phyloP scores from a whole-genome alignment of 176 grass and related monocot species.

The Hsuehochloa calcarea region DNA sequence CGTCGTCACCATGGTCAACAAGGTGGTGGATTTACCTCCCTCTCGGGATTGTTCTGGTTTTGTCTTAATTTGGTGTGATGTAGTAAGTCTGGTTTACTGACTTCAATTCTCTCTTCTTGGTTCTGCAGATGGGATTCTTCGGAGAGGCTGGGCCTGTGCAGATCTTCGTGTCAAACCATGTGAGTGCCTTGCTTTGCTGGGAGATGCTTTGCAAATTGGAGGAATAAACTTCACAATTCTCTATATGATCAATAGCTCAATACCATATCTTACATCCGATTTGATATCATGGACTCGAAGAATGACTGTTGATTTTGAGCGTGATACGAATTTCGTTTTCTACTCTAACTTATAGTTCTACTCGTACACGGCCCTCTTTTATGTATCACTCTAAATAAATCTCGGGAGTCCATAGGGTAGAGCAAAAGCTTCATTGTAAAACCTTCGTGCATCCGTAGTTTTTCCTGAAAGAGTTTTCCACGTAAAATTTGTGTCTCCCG shows the following conservation, averaged over 20 bases:
- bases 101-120: neutral
- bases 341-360: no score
- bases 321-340: no score
- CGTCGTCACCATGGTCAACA: constrained; percentile 98
- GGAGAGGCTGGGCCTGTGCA: constrained; percentile 93
- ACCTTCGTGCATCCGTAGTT: no score
- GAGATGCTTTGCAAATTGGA: constrained; percentile 3
- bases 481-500: no score
- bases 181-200: constrained; percentile 43
- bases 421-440: no score
- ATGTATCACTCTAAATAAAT: no score
- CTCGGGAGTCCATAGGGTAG: no score
- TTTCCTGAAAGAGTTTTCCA: no score
- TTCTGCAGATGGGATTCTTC: constrained; percentile 95
- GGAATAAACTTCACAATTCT: constrained; percentile 7
- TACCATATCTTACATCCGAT: neutral
- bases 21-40: constrained; percentile 51
- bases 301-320: no score
- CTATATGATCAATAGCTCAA: neutral
- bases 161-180: constrained; percentile 98
- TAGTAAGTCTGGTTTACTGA: neutral
- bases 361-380: no score
- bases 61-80: neutral
- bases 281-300: no score
- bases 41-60: neutral